phyloP scores from a whole-genome alignment of 148 eudicot genomes.

The Heliamphora exappendiculata region DNA sequence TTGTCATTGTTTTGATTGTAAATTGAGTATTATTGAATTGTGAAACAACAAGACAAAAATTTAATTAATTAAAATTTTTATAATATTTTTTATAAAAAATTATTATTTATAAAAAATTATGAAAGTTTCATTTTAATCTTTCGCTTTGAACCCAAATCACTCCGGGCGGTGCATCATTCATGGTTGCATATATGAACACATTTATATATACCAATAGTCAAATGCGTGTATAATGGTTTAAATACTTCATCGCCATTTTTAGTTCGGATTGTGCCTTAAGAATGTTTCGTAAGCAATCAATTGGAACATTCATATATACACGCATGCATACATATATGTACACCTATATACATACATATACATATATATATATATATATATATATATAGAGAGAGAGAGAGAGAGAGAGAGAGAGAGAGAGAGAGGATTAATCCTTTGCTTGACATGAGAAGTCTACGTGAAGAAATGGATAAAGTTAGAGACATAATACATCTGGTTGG shows the following conservation, averaged over 20 bases:
- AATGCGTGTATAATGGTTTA: background rate
- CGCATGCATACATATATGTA: background rate
- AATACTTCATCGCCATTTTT: background rate
- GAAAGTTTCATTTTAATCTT: background rate
- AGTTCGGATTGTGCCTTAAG: background rate
- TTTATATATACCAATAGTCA: background rate
- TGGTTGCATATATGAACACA: too few species aligned
- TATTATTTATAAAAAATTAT: background rate
- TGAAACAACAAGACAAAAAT: too few species aligned
- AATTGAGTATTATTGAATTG: too few species aligned
- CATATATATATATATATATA: background rate
- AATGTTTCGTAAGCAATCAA: background rate
- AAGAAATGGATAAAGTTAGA: constrained; percentile 21
- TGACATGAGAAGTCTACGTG: constrained; percentile 23
- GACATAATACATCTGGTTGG: constrained; percentile 10
- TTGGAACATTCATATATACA: background rate
- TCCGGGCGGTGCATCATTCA: too few species aligned
- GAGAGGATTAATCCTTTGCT: constrained; percentile 17
- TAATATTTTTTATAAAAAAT: background rate
- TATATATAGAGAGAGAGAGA: background rate
- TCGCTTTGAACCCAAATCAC: too few species aligned
- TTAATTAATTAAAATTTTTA: too few species aligned
- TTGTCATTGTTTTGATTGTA: too few species aligned
- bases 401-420: constrained; percentile 7
- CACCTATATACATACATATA: background rate